Evolutionary conservation across 805 yeast species (phyloP), one percentile per base, ranked within the genome.

Genomic region (Cyberlindnera amylophila): DNA sequence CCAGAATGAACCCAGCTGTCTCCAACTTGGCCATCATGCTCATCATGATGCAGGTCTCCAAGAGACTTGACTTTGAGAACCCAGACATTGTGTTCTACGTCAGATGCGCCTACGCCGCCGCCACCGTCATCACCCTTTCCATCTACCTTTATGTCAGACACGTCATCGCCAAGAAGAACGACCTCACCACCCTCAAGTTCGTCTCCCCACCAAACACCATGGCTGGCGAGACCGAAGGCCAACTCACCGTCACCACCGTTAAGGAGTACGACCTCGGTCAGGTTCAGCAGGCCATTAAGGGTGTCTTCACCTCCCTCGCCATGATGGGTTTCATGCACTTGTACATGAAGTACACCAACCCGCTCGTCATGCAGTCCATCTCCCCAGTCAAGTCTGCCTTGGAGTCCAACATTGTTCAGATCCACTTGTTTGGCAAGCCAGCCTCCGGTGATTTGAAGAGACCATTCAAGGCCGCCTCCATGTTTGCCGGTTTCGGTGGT

Each of bases 311-410:
- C 50, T 85, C 95, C 51, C 63, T 90, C 55, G 96, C 95, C 58
- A 88, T 93, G 96, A 90, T 93, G 90, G 95, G 84, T 19, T 86
- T 91, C 81, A 90, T 91, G 98, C 99, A 93, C 69, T 61, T 93
- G 49, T 91, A 91, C 80, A 80, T 93, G 95, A 85, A 88, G 69
- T 93, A 88, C 76, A 89, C 97, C 66, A 89, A 93, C 70, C 99
- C 99, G 46, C 77, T 93, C 63, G 81, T 93, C 54, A 85, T 91
- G 89, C 98, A 93, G 73, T 81, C 90, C 51, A 78, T 93, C 55
- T 78, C 95, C 40, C 91, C 96, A 39, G 71, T 93, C 58, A 93
- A 93, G 78, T 71, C 86, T 55, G 96, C 95, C 36, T 69, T 88
- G 43, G 98, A 93, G 71, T 71, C 86, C 59, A 89, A 89, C 70